Percentiles rank a stretch among this genome's conserved stretches.
These are phyloP conservation scores for Pelagophyceae sp. DNA, from an alignment of 352 stramenopile species.

Conservation along the genomic window DNA sequence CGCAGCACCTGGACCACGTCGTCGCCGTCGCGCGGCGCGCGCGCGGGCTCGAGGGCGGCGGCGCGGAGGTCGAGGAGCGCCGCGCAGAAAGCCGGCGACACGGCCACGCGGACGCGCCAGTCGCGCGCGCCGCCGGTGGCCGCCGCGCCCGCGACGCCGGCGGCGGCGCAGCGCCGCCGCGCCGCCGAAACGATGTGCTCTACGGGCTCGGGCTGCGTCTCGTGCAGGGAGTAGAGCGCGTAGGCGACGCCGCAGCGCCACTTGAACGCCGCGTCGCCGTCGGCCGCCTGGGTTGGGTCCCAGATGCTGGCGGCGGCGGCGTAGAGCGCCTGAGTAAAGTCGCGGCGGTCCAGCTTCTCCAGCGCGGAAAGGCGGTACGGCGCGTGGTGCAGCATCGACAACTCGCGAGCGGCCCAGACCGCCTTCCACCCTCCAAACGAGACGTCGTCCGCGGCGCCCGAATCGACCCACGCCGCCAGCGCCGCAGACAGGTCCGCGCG, in stretches of 20 bases:
- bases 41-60: too few species aligned
- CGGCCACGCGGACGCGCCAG: neutral
- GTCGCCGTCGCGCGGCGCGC: neutral
- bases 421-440: neutral
- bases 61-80: neutral
- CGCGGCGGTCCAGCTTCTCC: neutral
- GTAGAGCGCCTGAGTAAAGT: neutral
- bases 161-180: neutral
- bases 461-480: too few species aligned
- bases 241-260: neutral
- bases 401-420: neutral
- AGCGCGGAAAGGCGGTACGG: neutral
- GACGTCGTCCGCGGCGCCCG: neutral
- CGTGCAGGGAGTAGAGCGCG: neutral
- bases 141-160: neutral
- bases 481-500: too few species aligned
- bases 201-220: neutral
- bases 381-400: conserved; percentile 6
- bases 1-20: neutral
- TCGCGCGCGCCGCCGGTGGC: neutral
- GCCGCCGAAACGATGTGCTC: neutral
- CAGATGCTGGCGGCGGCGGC: neutral
- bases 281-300: too few species aligned
- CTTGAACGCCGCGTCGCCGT: neutral
- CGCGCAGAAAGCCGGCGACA: neutral